Conservation (phyloP, 1,139 yeast genomes). For the Yamadazyma diddensiae region DNA sequence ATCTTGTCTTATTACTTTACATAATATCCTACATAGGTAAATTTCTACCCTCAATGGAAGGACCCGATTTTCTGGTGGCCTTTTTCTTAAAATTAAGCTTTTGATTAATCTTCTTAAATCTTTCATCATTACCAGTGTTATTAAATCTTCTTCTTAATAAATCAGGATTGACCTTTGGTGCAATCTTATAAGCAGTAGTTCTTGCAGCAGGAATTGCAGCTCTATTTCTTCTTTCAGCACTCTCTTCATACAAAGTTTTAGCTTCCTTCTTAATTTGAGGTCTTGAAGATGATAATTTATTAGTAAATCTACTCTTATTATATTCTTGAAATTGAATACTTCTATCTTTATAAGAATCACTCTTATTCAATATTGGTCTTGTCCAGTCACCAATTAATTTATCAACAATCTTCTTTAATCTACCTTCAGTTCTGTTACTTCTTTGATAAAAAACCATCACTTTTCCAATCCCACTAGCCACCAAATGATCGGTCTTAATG, state of each 20-base stretch:
- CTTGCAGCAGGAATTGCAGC: slow-evolving; percentile 93
- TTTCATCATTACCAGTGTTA: slow-evolving; percentile 64
- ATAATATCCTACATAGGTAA: slow-evolving; percentile 38
- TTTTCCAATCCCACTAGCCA: slow-evolving; percentile 93
- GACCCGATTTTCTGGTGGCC: slow-evolving; percentile 60
- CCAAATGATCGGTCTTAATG: slow-evolving; percentile 89
- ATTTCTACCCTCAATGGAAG: slow-evolving; percentile 77
- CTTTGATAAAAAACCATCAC: slow-evolving; percentile 92
- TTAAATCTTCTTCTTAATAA: slow-evolving; percentile 33
- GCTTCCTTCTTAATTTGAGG: slow-evolving; percentile 37
- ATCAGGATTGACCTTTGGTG: slow-evolving; percentile 69
- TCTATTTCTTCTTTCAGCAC: slow-evolving; percentile 88
- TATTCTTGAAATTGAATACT: slow-evolving; percentile 68
- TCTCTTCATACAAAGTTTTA: slow-evolving; percentile 75
- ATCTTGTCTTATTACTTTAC: too few species aligned
- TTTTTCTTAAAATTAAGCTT: slow-evolving; percentile 50
- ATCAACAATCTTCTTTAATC: slow-evolving; percentile 84
- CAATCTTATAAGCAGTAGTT: slow-evolving; percentile 85
- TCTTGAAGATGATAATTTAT: slow-evolving; percentile 42
- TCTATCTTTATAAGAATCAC: slow-evolving; percentile 92
- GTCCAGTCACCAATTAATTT: slow-evolving; percentile 96
- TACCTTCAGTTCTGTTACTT: slow-evolving; percentile 83
- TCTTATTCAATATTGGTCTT: slow-evolving; percentile 93
- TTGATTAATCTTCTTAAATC: slow-evolving; percentile 69
- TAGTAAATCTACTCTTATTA: slow-evolving; percentile 55